Evolutionary conservation across 164 flowering plant genomes (phyloP), one percentile per base, ranked within the genome.

Genomic region (Amborella trichopoda): DNA sequence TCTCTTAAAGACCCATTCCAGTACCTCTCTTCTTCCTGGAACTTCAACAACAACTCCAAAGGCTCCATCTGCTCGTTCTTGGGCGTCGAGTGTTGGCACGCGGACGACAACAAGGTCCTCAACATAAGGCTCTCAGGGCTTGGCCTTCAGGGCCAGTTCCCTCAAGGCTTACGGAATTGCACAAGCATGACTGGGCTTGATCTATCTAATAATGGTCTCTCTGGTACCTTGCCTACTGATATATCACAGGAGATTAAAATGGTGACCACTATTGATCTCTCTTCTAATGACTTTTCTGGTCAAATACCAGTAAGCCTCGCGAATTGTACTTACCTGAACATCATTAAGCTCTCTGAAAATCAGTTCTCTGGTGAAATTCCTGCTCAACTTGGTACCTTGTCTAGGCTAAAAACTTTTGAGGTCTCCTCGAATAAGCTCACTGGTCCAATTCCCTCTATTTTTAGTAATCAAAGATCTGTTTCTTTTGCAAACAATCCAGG

Each of bases 31-130:
- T 46, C 58, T 26, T 53, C 72, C n/a, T 86, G 93, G 91, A 34
- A 56, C 34, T 86, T 86, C 42, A 20, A 54, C 26, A 76, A 75
- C 50, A 18, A 6, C 2, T 65, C 71, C 1, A 77, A 75, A 46
- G 93, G 91, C 0, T 74, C 56, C 53, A 81, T 88, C 59, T 88
- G 94, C 48, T 67, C 40, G 14, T 88, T 81, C 61, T 23, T 16
- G 9, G 96, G 96, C 21, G 54, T 88, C 9, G 75, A 74, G 0
- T 88, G 96, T 48, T 88, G 96, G 96, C 88, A 83, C 50, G 62
- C 67, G 0, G 67, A 74, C 26, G 96, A 88, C 67, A 76, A 57
- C 54, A 74, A 36, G 61, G 88, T 88, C n/a, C 38, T 83, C 24
- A 81, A 68, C 33, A 60, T 88, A 39, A 40, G 30, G 25, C 75